Evolutionary conservation across 2,329 filamentous ascomycete genomes (phyloP).

Genomic region (Fusarium staphyleae): DNA sequence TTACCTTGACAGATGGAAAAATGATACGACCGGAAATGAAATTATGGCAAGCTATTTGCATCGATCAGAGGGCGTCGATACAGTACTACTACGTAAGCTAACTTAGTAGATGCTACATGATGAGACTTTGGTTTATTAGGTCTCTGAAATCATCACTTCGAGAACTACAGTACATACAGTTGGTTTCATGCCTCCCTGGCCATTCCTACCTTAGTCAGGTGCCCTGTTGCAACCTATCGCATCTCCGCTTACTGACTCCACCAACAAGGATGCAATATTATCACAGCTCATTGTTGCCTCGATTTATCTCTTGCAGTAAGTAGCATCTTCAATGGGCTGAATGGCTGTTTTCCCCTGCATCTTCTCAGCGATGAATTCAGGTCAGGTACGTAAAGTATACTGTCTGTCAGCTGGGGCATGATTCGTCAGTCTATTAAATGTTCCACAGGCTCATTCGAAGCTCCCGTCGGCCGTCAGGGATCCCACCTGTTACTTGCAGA

Average conservation of each 20-base stretch:
- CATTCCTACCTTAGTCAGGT: slow-evolving; percentile 21
- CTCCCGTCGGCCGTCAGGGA: not conserved
- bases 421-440: not conserved
- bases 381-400: not conserved
- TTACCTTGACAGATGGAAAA: slow-evolving; percentile 7
- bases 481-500: not conserved
- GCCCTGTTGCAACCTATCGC: slow-evolving; percentile 23
- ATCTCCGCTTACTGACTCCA: slow-evolving; percentile 11
- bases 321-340: not conserved
- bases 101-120: too few species aligned
- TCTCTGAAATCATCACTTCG: too few species aligned
- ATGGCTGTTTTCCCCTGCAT: slow-evolving; percentile 1
- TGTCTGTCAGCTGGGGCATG: not conserved
- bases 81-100: too few species aligned
- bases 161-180: too few species aligned
- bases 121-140: too few species aligned
- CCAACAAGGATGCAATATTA: slow-evolving; percentile 14
- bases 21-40: slow-evolving; percentile 1
- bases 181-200: slow-evolving; percentile 2
- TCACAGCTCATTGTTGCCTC: not conserved
- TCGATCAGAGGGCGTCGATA: too few species aligned
- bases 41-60: too few species aligned
- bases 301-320: not conserved
- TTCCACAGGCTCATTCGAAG: too few species aligned
- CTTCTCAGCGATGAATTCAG: not conserved